phyloP scores from a whole-genome alignment of 108 stramenopile genomes.

The Cyclotella cryptica region DNA sequence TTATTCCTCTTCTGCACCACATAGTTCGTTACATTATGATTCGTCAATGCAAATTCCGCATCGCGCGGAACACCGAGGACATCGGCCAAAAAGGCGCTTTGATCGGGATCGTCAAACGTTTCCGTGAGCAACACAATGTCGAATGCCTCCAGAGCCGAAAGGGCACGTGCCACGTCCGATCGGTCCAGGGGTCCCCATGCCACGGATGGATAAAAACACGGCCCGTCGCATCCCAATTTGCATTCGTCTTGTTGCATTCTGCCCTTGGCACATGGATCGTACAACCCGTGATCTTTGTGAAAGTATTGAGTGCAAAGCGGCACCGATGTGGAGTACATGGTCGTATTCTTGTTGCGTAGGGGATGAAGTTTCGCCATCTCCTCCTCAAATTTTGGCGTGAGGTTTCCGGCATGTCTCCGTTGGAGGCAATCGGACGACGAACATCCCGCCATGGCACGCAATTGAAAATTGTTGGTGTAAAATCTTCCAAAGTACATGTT shows the following conservation, averaged over 20 bases:
- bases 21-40: slow-evolving; percentile 8
- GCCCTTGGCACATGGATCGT: slow-evolving; percentile 19
- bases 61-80: slow-evolving; percentile 42
- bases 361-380: slow-evolving; percentile 27
- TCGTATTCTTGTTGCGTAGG: background rate
- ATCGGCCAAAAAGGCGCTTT: slow-evolving; percentile 34
- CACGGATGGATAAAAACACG: slow-evolving; percentile 35
- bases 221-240: slow-evolving; percentile 33
- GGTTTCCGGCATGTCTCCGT: slow-evolving; percentile 4
- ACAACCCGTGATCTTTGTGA: background rate
- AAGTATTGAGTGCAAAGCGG: slow-evolving; percentile 29
- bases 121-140: slow-evolving; percentile 37
- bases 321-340: slow-evolving; percentile 8
- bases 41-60: slow-evolving; percentile 26
- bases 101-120: slow-evolving; percentile 23
- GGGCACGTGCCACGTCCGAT: slow-evolving; percentile 20
- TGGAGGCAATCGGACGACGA: slow-evolving; percentile 22
- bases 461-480: slow-evolving; percentile 42
- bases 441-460: slow-evolving; percentile 41
- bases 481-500: slow-evolving; percentile 22
- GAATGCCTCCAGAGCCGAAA: slow-evolving; percentile 28
- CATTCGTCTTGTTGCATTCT: slow-evolving; percentile 1
- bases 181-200: slow-evolving; percentile 25
- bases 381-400: background rate
- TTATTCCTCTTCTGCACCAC: slow-evolving; percentile 21